Evolutionary conservation across 106 monocot species (phyloP), one percentile per base, ranked within the genome.

Genomic region (Dioscorea dumetorum): DNA sequence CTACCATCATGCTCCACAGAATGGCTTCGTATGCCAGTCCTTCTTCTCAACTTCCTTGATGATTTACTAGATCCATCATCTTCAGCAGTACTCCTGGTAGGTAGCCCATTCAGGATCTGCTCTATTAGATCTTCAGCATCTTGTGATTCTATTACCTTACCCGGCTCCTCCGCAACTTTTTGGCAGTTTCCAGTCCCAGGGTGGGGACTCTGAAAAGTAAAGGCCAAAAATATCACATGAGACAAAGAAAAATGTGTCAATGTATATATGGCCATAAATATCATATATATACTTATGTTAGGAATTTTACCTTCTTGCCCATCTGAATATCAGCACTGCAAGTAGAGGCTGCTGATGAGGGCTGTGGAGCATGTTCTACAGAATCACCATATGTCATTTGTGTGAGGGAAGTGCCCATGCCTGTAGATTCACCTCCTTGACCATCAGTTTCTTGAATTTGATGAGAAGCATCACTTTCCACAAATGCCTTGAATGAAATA

Each of bases 11-110:
- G 22, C 59, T 62, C 63, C 31, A 21, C 8, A 22, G 8, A 18
- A 60, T 21, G 50, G 24, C 18, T 61, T 12, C n/a, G 1, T 1
- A 10, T 60, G 54, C 50, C 12, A 32, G 12, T 48, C 51, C 72
- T 62, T 50, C 70, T 74, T 62, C 77, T 82, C 63, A 77, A 22
- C 56, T 70, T 66, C 62, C n/a, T 54, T 3, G 22, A 63, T 48
- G 69, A 21, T 70, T 67, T 70, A 28, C 62, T 18, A 73, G 49
- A 17, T 9, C 19, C 66, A 53, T 24, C 20, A 64, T 66, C 57
- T 57, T 74, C 41, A 66, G 18, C 33, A 63, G 48, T 50, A 64
- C 50, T 58, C 0, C 31, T 4, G 63, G 16, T 58, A 63, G 41
- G 52, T 51, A 4, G 4, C 18, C 61, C 41, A 20, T 60, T 64